These are phyloP conservation scores for Wickerhamomyces queroliae DNA, from an alignment of 805 yeast species.

Conservation along the genomic window DNA sequence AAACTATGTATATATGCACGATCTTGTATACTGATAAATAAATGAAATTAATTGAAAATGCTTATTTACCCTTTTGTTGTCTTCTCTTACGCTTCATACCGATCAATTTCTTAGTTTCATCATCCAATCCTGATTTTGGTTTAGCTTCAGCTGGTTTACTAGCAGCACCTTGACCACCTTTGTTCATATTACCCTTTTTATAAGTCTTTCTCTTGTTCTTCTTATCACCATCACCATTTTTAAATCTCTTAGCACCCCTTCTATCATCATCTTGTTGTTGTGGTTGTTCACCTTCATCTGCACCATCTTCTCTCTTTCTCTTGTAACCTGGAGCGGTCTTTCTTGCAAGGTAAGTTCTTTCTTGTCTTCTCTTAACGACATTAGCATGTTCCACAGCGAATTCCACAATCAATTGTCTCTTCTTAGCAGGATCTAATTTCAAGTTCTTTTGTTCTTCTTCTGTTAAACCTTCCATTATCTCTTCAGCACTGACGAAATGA, in stretches of 20 bases:
- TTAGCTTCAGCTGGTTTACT: constrained; percentile 15
- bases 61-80: constrained; percentile 34
- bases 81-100: constrained; percentile 66
- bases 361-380: constrained; percentile 86
- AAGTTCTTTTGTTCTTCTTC: constrained; percentile 61
- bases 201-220: constrained; percentile 15
- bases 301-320: constrained; percentile 22
- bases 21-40: too few species aligned
- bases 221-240: constrained; percentile 14
- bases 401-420: constrained; percentile 82
- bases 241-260: constrained; percentile 2
- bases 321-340: constrained; percentile 25
- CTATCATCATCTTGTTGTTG: constrained; percentile 7
- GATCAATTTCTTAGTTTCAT: constrained; percentile 56
- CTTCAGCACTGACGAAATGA: constrained; percentile 70
- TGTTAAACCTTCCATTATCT: constrained; percentile 61
- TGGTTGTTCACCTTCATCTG: constrained; percentile 17
- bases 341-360: constrained; percentile 43
- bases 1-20: too few species aligned
- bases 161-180: constrained; percentile 26
- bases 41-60: not conserved
- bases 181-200: constrained; percentile 40
- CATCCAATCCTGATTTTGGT: constrained; percentile 36
- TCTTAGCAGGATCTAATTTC: constrained; percentile 43
- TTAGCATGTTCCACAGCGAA: constrained; percentile 95